These are phyloP conservation scores for Lactifluus rugatus DNA, from an alignment of 768 basidiomycete genomes.

Conservation along the genomic window DNA sequence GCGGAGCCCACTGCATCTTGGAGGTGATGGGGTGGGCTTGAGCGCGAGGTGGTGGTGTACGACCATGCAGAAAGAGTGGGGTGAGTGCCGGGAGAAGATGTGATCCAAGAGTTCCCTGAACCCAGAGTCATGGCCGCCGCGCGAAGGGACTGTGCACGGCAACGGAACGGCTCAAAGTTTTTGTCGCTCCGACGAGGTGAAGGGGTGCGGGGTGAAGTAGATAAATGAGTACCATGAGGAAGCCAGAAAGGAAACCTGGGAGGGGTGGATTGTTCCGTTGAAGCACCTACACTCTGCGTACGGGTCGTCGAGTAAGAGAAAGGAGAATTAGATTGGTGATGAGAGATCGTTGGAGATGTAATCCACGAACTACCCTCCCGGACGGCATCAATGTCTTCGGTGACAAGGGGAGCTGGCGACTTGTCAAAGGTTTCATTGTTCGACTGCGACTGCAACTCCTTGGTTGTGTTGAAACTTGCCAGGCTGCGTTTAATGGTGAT, in stretches of 20 bases:
- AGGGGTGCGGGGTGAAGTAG: conserved; percentile 39
- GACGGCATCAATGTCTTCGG: conserved; percentile 63
- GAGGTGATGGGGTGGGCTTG: conserved; percentile 22
- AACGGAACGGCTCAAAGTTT: conserved; percentile 57
- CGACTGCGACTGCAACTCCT: conserved; percentile 27
- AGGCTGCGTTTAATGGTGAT: conserved; percentile 59
- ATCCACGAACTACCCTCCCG: conserved; percentile 78
- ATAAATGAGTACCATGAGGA: conserved; percentile 28
- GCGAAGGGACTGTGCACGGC: conserved; percentile 35
- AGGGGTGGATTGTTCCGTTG: conserved; percentile 26
- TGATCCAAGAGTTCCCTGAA: conserved; percentile 69
- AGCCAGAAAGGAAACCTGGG: conserved; percentile 53
- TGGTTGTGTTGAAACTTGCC: conserved; percentile 39
- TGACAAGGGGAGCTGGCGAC: conserved; percentile 53
- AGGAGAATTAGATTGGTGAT: conserved; percentile 42
- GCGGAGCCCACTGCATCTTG: conserved; percentile 26
- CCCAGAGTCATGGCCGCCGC: conserved; percentile 42
- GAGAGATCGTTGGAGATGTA: conserved; percentile 49
- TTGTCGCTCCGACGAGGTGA: conserved; percentile 39
- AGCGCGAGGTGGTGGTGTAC: conserved; percentile 44
- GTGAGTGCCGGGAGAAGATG: conserved; percentile 49
- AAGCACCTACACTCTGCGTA: conserved; percentile 34
- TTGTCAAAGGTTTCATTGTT: conserved; percentile 40
- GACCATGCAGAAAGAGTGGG: conserved; percentile 58
- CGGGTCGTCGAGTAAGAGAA: conserved; percentile 70